These are phyloP conservation scores for Pholiota adiposa DNA, from an alignment of 1,284 basidiomycete species.

Conservation along the genomic window DNA sequence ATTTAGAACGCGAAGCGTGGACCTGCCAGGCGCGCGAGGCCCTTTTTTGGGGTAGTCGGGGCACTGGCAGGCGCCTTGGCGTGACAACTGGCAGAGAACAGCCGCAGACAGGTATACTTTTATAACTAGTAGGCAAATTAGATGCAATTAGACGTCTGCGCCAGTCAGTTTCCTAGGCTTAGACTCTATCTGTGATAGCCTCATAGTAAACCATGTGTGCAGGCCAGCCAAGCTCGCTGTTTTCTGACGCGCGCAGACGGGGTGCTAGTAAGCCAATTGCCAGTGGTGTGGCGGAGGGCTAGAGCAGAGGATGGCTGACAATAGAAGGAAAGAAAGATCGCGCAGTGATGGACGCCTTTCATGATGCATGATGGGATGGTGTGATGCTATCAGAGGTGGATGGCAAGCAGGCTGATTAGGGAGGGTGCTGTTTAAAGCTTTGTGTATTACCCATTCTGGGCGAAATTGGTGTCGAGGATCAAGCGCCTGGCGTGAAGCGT, in stretches of 20 bases:
- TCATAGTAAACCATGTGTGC: too few species aligned
- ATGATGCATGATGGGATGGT: background rate
- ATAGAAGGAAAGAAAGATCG: constrained; percentile 8
- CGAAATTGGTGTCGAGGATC: too few species aligned
- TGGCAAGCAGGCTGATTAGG: background rate
- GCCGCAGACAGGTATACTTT: background rate
- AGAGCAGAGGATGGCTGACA: constrained; percentile 7
- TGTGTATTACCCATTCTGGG: too few species aligned
- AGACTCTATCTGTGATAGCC: too few species aligned
- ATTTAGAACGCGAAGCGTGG: too few species aligned
- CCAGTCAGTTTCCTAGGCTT: too few species aligned
- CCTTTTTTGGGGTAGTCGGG: too few species aligned
- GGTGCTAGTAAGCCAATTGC: too few species aligned
- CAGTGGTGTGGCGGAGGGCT: background rate
- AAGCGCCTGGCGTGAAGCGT: too few species aligned
- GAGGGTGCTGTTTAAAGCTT: too few species aligned
- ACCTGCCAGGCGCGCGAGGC: too few species aligned
- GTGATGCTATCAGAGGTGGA: background rate
- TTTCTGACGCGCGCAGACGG: background rate
- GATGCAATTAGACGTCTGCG: background rate
- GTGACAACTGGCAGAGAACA: background rate
- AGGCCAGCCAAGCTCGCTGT: background rate
- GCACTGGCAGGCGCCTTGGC: too few species aligned
- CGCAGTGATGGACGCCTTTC: background rate
- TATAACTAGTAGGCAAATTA: background rate